Conservation (phyloP, 139 green algal species). For the Raphidocelis subcapitata region DNA sequence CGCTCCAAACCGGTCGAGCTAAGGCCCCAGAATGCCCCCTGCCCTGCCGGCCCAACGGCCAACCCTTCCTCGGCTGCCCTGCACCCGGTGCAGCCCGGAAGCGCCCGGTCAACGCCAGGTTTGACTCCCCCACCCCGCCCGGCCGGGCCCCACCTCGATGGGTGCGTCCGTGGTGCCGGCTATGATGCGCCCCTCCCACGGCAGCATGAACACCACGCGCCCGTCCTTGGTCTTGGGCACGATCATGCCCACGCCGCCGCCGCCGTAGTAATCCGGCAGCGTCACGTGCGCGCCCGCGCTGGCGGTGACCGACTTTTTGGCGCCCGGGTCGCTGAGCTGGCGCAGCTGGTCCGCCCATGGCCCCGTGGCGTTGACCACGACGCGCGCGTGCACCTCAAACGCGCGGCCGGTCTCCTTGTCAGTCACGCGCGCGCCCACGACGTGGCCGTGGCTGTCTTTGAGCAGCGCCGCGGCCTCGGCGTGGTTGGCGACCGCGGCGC, state of each 20-base stretch:
- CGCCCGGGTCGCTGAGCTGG: slow-evolving; percentile 42
- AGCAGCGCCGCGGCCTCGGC: slow-evolving; percentile 67
- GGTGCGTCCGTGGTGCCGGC: slow-evolving; percentile 92
- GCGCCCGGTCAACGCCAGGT: no score
- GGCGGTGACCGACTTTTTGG: slow-evolving; percentile 69
- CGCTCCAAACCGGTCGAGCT: no score
- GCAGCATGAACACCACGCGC: slow-evolving; percentile 97
- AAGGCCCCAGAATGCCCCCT: no score
- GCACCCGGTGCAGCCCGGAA: no score
- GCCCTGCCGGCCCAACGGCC: no score
- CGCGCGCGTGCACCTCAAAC: slow-evolving; percentile 58
- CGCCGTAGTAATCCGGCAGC: slow-evolving; percentile 93
- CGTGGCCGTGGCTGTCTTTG: slow-evolving; percentile 69
- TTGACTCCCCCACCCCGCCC: no score
- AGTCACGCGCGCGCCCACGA: slow-evolving; percentile 68
- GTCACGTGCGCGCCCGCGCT: slow-evolving; percentile 87
- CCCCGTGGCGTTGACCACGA: slow-evolving; percentile 91
- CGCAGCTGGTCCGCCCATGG: slow-evolving; percentile 76
- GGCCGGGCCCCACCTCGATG: no score
- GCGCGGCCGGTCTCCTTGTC: slow-evolving; percentile 57
- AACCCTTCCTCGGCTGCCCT: no score
- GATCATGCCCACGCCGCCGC: slow-evolving; percentile 84
- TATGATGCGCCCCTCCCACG: slow-evolving; percentile 82
- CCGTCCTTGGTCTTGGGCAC: slow-evolving; percentile 98
- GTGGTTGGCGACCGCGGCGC: slow-evolving; percentile 89